Evolutionary conservation across 169 alveolate species (phyloP).

Genomic region (Eimeria necatrix): DNA sequence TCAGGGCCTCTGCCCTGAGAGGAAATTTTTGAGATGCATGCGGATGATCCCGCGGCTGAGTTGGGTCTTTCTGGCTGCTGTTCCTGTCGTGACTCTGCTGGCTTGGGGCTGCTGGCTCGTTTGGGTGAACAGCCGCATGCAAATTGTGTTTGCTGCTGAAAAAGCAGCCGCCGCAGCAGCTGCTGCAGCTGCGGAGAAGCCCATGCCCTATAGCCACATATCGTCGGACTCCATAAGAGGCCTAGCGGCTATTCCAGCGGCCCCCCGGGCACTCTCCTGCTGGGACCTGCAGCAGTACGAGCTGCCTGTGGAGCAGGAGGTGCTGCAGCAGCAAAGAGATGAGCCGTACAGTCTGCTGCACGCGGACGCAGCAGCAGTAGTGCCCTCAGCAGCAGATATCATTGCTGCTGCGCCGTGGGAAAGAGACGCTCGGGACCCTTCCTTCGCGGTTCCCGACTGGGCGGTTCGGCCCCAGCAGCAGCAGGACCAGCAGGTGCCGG

Average conservation of each 20-base stretch:
- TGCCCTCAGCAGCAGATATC: conserved; percentile 26
- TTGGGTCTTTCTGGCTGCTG: neutral
- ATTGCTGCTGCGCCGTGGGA: neutral
- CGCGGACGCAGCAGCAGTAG: neutral
- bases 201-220: neutral
- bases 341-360: neutral
- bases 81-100: neutral
- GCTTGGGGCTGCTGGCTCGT: conserved; percentile 3
- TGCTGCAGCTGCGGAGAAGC: neutral
- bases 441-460: neutral
- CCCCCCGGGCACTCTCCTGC: neutral
- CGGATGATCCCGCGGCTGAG: neutral
- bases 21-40: neutral
- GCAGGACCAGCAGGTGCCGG: neutral
- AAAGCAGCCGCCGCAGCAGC: conserved; percentile 4
- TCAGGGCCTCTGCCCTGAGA: neutral
- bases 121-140: neutral
- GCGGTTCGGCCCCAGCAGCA: neutral
- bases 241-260: neutral
- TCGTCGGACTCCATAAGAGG: neutral
- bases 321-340: neutral
- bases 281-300: conserved; percentile 9
- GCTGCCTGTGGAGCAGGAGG: neutral
- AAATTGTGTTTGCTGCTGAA: neutral
- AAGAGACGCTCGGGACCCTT: neutral